These are phyloP conservation scores for Flaveria bidentis DNA, from an alignment of 129 eudicot genomes.

Conservation along the genomic window DNA sequence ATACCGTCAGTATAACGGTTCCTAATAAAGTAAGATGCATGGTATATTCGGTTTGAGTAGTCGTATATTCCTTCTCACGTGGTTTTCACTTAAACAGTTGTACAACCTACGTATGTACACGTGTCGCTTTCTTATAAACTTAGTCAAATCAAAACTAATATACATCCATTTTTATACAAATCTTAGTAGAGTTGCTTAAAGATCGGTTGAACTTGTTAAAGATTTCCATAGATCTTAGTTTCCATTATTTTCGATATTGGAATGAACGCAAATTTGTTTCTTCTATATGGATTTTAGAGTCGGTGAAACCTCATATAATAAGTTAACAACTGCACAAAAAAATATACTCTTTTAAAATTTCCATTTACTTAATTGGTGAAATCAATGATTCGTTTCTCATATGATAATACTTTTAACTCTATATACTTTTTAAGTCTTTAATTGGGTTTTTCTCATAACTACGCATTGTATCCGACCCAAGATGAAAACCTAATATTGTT, in stretches of 20 bases:
- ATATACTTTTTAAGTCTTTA: no score
- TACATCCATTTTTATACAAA: background rate
- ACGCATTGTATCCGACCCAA: no score
- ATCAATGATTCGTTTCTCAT: background rate
- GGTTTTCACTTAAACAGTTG: background rate
- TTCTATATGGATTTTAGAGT: background rate
- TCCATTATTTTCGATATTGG: background rate
- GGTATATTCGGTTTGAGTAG: conserved; percentile 5
- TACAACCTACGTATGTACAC: background rate
- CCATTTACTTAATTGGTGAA: background rate
- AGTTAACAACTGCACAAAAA: background rate
- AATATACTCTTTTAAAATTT: background rate
- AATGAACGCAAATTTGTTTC: background rate
- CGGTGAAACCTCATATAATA: background rate
- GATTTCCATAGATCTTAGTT: background rate
- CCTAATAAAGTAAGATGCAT: background rate
- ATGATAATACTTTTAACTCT: background rate
- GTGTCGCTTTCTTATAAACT: background rate
- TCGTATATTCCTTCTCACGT: conserved; percentile 4
- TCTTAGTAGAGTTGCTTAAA: background rate
- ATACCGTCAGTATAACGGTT: conserved; percentile 24
- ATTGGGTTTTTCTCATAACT: no score
- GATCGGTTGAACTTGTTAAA: background rate
- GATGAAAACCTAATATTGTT: no score
- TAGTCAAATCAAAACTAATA: background rate